These are phyloP conservation scores for Stylonectria norvegica DNA, from an alignment of 2,329 filamentous ascomycete genomes.

Conservation along the genomic window DNA sequence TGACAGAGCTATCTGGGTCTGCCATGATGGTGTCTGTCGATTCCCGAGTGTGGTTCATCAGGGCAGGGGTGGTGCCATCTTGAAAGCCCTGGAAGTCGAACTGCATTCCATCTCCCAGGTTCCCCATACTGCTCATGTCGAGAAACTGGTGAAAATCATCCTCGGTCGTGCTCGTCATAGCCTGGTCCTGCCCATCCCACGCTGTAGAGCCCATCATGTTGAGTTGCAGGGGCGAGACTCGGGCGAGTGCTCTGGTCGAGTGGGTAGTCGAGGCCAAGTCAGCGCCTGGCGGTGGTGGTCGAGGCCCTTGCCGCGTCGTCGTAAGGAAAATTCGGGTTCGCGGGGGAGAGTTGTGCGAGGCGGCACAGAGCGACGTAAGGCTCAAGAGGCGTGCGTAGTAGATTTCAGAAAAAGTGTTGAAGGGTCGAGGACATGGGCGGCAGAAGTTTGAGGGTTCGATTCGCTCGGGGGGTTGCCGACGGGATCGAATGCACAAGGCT, in stretches of 20 bases:
- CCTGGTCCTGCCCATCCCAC: slow-evolving; percentile 58
- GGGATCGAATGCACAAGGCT: background rate
- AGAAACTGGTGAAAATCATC: slow-evolving; percentile 65
- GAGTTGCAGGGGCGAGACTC: slow-evolving; percentile 15
- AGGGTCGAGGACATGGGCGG: background rate
- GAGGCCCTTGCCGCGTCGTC: too few relatives aligned
- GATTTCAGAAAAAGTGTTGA: background rate
- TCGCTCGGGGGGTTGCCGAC: background rate
- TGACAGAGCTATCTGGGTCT: slow-evolving; percentile 28
- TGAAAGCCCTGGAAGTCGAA: slow-evolving; percentile 60
- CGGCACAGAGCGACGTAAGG: too few relatives aligned
- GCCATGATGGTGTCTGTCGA: slow-evolving; percentile 36
- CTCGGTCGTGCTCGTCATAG: slow-evolving; percentile 48
- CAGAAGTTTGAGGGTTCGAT: background rate
- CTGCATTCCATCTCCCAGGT: slow-evolving; percentile 50
- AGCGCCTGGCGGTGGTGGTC: too few relatives aligned
- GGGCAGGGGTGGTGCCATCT: slow-evolving; percentile 32
- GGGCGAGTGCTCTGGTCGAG: slow-evolving; percentile 2
- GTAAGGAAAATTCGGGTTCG: too few relatives aligned
- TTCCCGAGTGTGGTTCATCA: slow-evolving; percentile 30
- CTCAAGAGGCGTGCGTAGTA: background rate
- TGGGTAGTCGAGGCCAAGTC: background rate
- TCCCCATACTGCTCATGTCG: slow-evolving; percentile 56
- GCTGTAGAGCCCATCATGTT: slow-evolving; percentile 50
- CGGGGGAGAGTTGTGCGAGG: too few relatives aligned